Conservation (phyloP, 2,329 filamentous ascomycete genomes). For the Aspergillus ustus region DNA sequence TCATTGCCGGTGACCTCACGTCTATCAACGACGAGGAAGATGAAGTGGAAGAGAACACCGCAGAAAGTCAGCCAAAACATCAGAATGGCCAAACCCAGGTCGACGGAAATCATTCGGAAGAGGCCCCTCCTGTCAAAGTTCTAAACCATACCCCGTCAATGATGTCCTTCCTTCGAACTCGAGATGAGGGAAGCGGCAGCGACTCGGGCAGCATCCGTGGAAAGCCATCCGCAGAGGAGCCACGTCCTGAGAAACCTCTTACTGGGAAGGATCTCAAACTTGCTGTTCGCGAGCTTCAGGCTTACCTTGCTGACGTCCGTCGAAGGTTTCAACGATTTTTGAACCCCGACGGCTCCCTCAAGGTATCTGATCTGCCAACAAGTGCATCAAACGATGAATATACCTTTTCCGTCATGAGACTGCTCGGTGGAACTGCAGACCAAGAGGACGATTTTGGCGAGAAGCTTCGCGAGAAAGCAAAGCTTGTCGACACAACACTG, state of each 20-base stretch:
- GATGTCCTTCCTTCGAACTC: constrained; percentile 42
- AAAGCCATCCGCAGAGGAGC: constrained; percentile 33
- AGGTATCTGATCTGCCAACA: constrained; percentile 35
- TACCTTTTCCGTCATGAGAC: constrained; percentile 50
- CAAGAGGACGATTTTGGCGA: constrained; percentile 66
- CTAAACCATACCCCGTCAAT: constrained; percentile 43
- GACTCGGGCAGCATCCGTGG: constrained; percentile 46
- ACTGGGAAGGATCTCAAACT: constrained; percentile 83
- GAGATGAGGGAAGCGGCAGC: constrained; percentile 44
- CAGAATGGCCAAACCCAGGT: constrained; percentile 34
- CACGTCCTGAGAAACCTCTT: constrained; percentile 33
- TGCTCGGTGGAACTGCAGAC: constrained; percentile 55
- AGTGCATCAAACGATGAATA: constrained; percentile 44
- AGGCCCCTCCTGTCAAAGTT: constrained; percentile 28
- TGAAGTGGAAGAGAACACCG: constrained; percentile 37
- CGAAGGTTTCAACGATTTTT: constrained; percentile 65
- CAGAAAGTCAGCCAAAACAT: constrained; percentile 30
- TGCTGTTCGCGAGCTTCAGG: constrained; percentile 81
- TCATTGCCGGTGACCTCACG: constrained; percentile 82
- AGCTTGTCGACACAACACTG: constrained; percentile 87
- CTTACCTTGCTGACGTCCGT: constrained; percentile 86
- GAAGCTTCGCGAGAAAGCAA: constrained; percentile 75
- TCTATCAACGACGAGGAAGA: constrained; percentile 57
- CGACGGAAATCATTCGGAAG: constrained; percentile 34
- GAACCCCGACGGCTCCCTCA: constrained; percentile 59